These are phyloP conservation scores for Eucalyptus pauciflora DNA, from an alignment of 345 rosid species.

Conservation along the genomic window DNA sequence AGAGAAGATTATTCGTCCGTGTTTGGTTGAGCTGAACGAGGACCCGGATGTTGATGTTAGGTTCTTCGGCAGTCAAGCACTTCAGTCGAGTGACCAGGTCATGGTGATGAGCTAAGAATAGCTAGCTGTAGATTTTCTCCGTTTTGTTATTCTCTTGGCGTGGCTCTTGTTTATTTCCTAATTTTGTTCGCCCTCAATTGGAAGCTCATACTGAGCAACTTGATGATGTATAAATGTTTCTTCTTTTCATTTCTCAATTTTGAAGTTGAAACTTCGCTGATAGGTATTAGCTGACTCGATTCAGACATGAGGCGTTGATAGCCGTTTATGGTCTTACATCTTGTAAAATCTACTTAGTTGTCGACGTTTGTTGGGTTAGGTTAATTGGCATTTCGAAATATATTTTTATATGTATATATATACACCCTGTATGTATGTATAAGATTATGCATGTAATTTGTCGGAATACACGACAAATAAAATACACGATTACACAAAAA, in stretches of 20 bases:
- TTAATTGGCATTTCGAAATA: not conserved
- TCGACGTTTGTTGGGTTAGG: not conserved
- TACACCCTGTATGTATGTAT: not conserved
- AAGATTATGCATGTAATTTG: not conserved
- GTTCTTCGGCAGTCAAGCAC: conserved; percentile 53
- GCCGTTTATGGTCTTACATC: not conserved
- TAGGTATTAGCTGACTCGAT: not conserved
- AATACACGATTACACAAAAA: not conserved
- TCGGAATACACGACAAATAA: not conserved
- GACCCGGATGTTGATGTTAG: conserved; percentile 80
- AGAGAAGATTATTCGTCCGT: conserved; percentile 54
- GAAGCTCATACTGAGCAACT: not conserved
- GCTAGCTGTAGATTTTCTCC: not conserved
- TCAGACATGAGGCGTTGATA: not conserved
- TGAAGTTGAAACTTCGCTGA: not conserved
- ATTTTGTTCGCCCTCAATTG: not conserved
- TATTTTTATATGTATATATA: too few species aligned
- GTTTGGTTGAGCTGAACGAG: conserved; percentile 60
- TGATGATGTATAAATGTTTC: not conserved
- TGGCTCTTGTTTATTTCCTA: not conserved
- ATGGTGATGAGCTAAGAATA: conserved; percentile 42
- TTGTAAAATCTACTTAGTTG: not conserved
- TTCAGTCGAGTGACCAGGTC: conserved; percentile 41
- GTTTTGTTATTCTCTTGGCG: not conserved
- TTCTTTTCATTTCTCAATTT: not conserved